A percentile compares a stretch with the other conserved stretches of the same genome.
Conservation (phyloP, 306 rosid genomes). For the Senna siamea region DNA sequence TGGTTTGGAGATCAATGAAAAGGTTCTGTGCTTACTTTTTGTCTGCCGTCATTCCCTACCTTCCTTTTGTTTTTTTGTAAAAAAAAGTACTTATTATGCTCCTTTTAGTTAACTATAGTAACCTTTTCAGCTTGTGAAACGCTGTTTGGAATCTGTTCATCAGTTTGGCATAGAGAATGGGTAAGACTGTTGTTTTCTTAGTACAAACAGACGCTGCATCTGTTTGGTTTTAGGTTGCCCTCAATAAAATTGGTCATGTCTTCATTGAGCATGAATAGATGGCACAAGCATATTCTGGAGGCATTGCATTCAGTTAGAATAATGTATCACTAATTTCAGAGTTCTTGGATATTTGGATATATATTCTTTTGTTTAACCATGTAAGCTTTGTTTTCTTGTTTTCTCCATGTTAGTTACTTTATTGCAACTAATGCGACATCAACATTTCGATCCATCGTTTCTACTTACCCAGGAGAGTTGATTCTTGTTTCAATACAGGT, state of each 20-base stretch:
- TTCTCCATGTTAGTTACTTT: conserved; percentile 63
- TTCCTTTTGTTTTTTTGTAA: background rate
- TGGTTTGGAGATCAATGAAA: conserved; percentile 90
- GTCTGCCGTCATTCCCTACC: background rate
- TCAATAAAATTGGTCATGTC: conserved; percentile 22
- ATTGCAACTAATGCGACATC: conserved; percentile 88
- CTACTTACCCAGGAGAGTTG: conserved; percentile 75
- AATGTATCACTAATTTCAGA: conserved; percentile 16
- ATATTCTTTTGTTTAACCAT: conserved; percentile 26
- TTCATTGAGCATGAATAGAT: conserved; percentile 14
- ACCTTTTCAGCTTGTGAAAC: conserved; percentile 76
- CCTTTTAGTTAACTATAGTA: conserved; percentile 10
- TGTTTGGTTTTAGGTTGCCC: conserved; percentile 20
- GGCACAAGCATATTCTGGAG: conserved; percentile 30
- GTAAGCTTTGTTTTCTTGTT: conserved; percentile 29
- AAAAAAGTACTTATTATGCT: background rate
- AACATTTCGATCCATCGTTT: conserved; percentile 73
- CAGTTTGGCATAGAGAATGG: conserved; percentile 56
- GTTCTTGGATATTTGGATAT: conserved; percentile 22
- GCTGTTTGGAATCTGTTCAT: conserved; percentile 61
- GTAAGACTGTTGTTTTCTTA: conserved; percentile 52
- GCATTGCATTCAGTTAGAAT: background rate
- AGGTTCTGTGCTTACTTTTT: conserved; percentile 49
- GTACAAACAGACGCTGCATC: conserved; percentile 13
- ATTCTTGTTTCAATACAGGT: conserved; percentile 91